Conservation (phyloP, 176 grass and related monocot species). For the Pharus latifolius region DNA sequence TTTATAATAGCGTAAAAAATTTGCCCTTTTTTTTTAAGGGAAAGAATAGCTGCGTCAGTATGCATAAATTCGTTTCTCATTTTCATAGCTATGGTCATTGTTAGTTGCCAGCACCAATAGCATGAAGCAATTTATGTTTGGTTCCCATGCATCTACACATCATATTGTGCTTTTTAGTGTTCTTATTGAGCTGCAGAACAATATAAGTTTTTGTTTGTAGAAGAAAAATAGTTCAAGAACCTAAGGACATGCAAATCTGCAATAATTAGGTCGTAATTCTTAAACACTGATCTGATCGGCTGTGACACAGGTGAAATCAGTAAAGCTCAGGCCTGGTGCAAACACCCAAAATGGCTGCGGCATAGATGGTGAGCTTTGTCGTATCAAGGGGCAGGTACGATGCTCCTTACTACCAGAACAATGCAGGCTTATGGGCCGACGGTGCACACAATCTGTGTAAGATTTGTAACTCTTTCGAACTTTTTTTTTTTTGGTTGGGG, state of each 20-base stretch:
- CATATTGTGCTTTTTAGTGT: too few species aligned
- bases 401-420: conserved; percentile 52
- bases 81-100: not conserved
- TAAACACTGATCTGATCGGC: not conserved
- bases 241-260: too few species aligned
- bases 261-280: not conserved
- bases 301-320: conserved; percentile 40
- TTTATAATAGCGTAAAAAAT: too few species aligned
- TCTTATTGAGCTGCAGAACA: too few species aligned
- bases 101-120: not conserved
- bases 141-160: not conserved
- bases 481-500: too few species aligned
- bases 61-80: not conserved
- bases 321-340: conserved; percentile 40
- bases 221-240: too few species aligned
- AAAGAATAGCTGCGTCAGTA: too few species aligned
- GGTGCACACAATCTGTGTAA: not conserved
- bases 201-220: too few species aligned
- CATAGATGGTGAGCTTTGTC: conserved; percentile 46
- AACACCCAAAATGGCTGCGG: conserved; percentile 40
- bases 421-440: conserved; percentile 40
- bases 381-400: conserved; percentile 28
- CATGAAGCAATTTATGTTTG: not conserved
- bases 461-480: not conserved
- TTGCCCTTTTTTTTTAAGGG: too few species aligned